Evolutionary conservation across 371 early-diverging fungal genomes (phyloP).

Genomic region (Rozella allomycis): DNA sequence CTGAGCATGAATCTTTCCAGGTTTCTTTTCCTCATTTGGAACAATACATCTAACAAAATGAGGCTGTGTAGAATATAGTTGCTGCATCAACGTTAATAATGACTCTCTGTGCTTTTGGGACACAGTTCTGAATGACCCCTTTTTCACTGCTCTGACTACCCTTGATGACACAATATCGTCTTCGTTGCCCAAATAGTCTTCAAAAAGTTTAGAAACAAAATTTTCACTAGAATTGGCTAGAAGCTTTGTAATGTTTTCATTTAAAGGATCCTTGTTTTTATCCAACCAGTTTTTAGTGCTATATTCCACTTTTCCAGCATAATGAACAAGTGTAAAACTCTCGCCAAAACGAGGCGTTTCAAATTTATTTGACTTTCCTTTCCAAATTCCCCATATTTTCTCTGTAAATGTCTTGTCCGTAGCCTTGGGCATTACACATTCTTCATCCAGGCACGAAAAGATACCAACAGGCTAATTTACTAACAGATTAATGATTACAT

Average conservation of each 20-base stretch:
- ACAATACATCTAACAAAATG: constrained; percentile 99
- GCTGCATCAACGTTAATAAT: constrained; percentile 65
- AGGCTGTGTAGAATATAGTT: constrained; percentile 76
- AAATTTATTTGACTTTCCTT: constrained; percentile 65
- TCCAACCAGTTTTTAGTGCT: constrained; percentile 86
- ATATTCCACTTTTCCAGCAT: constrained; percentile 96
- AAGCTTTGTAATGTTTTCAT: constrained; percentile 77
- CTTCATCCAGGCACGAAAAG: constrained; percentile 93
- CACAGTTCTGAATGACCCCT: constrained; percentile 86
- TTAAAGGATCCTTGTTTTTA: constrained; percentile 98
- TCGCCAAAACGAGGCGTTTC: constrained; percentile 66
- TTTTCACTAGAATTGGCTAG: constrained; percentile 59
- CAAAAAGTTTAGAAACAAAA: constrained; percentile 54
- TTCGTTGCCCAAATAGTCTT: constrained; percentile 46
- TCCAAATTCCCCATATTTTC: constrained; percentile 77
- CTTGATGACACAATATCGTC: constrained; percentile 13
- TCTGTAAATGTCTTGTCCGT: constrained; percentile 88
- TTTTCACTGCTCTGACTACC: constrained; percentile 17
- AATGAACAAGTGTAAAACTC: constrained; percentile 87
- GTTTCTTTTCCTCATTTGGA: constrained; percentile 85
- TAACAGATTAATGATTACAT: too few relatives aligned
- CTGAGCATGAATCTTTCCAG: constrained; percentile 54
- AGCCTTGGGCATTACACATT: constrained; percentile 96
- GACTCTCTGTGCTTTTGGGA: constrained; percentile 93
- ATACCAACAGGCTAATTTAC: constrained; percentile 91